Conservation (phyloP, 2,329 filamentous ascomycete genomes). For the Ceratocystis papillata region DNA sequence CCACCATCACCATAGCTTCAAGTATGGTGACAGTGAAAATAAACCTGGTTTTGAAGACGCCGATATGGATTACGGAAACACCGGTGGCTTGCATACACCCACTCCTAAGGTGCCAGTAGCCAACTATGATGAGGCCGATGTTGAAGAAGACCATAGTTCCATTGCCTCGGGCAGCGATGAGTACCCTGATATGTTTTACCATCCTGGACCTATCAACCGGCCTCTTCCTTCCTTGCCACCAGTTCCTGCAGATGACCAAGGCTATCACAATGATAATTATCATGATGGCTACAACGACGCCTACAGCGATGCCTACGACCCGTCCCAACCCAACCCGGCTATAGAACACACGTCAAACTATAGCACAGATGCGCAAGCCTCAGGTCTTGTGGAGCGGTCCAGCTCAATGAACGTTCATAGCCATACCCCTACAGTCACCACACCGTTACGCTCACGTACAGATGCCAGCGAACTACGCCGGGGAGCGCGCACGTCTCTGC, state of each 20-base stretch:
- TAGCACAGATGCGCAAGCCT: slow-evolving; percentile 27
- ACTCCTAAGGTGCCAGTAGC: slow-evolving; percentile 68
- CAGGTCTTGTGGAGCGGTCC: slow-evolving; percentile 45
- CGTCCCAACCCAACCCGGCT: neutral
- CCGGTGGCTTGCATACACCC: slow-evolving; percentile 76
- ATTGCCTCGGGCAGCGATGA: slow-evolving; percentile 55
- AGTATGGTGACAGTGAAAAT: slow-evolving; percentile 27
- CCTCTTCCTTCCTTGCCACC: slow-evolving; percentile 52
- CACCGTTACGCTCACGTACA: slow-evolving; percentile 85
- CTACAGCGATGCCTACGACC: too few relatives aligned
- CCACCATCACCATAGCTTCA: slow-evolving; percentile 6
- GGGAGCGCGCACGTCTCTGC: slow-evolving; percentile 41
- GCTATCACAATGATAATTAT: neutral
- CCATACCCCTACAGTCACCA: slow-evolving; percentile 63
- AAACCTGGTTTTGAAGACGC: slow-evolving; percentile 45
- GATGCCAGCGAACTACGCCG: slow-evolving; percentile 68
- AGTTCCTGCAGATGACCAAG: slow-evolving; percentile 28
- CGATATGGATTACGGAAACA: slow-evolving; percentile 75
- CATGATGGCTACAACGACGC: neutral
- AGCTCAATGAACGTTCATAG: slow-evolving; percentile 75
- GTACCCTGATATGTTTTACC: slow-evolving; percentile 81
- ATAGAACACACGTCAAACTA: slow-evolving; percentile 29
- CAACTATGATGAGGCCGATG: slow-evolving; percentile 88
- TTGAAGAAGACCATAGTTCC: slow-evolving; percentile 69
- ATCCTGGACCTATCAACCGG: slow-evolving; percentile 62